Evolutionary conservation across 106 monocot genomes (phyloP).

Genomic region (Triglochin maritima): DNA sequence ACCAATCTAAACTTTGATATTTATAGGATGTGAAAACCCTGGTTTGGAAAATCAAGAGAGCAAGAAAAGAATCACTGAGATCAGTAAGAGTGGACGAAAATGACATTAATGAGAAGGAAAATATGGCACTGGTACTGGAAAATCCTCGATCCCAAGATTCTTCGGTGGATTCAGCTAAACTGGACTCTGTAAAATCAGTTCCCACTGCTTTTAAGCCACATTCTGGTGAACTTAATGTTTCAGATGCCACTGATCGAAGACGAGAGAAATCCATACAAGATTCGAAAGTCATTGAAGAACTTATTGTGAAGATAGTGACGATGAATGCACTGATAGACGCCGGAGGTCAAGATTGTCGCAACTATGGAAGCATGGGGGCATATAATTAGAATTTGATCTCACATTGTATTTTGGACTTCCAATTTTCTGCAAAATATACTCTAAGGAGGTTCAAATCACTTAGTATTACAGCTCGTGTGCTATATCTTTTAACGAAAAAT

Average conservation of each 20-base stretch:
- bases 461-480: too few species aligned
- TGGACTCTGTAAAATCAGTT: neutral
- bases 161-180: slow-evolving; percentile 3
- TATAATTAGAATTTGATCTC: too few species aligned
- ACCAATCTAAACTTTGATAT: too few species aligned
- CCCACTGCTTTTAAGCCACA: neutral
- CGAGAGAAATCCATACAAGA: slow-evolving; percentile 4
- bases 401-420: too few species aligned
- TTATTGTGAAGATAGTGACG: slow-evolving; percentile 72
- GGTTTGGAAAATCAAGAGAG: slow-evolving; percentile 2
- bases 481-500: too few species aligned
- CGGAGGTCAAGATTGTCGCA: slow-evolving; percentile 32
- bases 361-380: slow-evolving; percentile 8
- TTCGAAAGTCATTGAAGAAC: slow-evolving; percentile 11
- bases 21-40: too few species aligned
- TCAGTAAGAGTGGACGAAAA: neutral
- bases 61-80: neutral
- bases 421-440: too few species aligned
- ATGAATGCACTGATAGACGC: slow-evolving; percentile 23
- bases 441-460: too few species aligned
- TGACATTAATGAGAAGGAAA: slow-evolving; percentile 33
- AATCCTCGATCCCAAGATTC: slow-evolving; percentile 4
- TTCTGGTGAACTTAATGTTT: neutral
- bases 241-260: neutral
- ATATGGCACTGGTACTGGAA: slow-evolving; percentile 12